Conservation (phyloP, 2,329 filamentous ascomycete species). For the Xylaria sp. region DNA sequence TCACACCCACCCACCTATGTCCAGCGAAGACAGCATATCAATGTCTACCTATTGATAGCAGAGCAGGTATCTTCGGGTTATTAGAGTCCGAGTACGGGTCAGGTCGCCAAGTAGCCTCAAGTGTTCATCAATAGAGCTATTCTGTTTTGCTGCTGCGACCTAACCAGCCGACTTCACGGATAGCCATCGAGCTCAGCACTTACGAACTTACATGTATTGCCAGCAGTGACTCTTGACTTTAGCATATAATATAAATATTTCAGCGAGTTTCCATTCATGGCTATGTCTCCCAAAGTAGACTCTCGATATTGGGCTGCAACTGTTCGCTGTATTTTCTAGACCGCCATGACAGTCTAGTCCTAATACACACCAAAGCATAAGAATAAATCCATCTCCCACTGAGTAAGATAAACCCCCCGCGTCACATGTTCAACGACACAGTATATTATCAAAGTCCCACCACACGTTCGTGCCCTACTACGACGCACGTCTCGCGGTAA, state of each 20-base stretch:
- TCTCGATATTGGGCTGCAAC: background rate
- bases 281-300: background rate
- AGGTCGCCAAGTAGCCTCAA: background rate
- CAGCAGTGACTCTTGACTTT: background rate
- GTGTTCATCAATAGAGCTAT: background rate
- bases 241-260: background rate
- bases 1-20: no score
- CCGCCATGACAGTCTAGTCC: background rate
- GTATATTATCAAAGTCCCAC: background rate
- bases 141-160: background rate
- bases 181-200: background rate
- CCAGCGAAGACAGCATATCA: background rate
- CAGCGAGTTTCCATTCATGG: background rate
- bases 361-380: background rate
- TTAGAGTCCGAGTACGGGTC: constrained; percentile 6
- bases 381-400: constrained; percentile 11
- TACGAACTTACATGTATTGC: background rate
- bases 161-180: no score
- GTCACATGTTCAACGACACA: constrained; percentile 14
- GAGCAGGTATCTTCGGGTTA: background rate
- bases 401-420: background rate
- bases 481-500: background rate
- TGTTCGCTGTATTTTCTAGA: background rate
- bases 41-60: background rate
- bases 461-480: constrained; percentile 1